These are phyloP conservation scores for Turnera subulata DNA, from an alignment of 345 rosid genomes.

Conservation along the genomic window DNA sequence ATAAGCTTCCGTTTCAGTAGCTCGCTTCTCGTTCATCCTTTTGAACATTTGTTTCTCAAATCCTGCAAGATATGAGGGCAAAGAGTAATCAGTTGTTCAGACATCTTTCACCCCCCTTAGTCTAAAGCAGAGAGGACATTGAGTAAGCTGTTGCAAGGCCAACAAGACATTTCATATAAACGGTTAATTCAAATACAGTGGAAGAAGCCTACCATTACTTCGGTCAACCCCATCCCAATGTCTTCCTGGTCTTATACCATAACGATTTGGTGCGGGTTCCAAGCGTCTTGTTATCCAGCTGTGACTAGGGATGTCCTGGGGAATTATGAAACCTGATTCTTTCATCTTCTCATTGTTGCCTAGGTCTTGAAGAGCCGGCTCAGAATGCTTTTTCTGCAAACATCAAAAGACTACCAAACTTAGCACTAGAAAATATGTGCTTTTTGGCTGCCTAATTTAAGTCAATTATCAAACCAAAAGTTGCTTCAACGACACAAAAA, in stretches of 20 bases:
- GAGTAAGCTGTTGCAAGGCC: not conserved
- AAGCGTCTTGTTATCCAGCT: constrained; percentile 83
- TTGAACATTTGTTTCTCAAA: constrained; percentile 66
- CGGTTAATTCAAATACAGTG: not conserved
- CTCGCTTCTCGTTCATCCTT: constrained; percentile 64
- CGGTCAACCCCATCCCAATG: constrained; percentile 99
- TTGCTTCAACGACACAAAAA: too few relatives aligned
- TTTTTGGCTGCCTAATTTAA: too few relatives aligned
- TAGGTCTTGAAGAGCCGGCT: constrained; percentile 50
- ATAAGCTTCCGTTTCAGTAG: constrained; percentile 87
- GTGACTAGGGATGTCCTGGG: constrained; percentile 73
- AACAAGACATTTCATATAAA: not conserved
- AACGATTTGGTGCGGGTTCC: constrained; percentile 77
- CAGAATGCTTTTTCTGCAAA: constrained; percentile 57
- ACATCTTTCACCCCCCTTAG: too few relatives aligned
- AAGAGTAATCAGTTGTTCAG: not conserved
- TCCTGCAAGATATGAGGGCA: constrained; percentile 37
- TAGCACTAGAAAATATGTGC: not conserved
- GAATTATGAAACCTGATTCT: constrained; percentile 83
- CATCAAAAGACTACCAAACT: constrained; percentile 6
- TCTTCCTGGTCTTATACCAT: constrained; percentile 88
- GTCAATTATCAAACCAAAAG: too few relatives aligned
- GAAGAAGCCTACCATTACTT: constrained; percentile 58
- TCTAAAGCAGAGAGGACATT: too few relatives aligned
- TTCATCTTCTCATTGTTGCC: constrained; percentile 86